Evolutionary conservation across 169 alveolate species (phyloP).

Genomic region (Perkinsus olseni): DNA sequence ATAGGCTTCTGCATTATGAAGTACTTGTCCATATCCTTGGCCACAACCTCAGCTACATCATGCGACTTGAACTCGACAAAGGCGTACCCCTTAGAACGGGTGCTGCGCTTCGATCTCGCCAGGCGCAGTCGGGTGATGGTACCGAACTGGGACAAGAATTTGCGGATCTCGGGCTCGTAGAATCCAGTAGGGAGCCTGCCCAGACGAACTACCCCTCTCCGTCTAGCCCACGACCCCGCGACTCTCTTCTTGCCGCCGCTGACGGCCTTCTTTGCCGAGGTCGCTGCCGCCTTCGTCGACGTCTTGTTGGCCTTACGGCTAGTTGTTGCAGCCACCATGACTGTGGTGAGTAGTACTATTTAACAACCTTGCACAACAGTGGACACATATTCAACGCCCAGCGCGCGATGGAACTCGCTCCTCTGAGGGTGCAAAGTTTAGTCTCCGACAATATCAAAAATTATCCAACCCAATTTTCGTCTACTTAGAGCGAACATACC

Average conservation of each 20-base stretch:
- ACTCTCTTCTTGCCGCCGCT: neutral
- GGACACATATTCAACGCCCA: too few relatives aligned
- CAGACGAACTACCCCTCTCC: slow-evolving; percentile 52
- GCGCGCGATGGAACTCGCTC: too few relatives aligned
- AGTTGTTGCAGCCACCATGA: neutral
- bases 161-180: slow-evolving; percentile 55
- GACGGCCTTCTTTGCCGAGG: neutral
- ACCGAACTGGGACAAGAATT: slow-evolving; percentile 68
- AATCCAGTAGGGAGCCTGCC: slow-evolving; percentile 73
- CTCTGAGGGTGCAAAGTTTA: too few relatives aligned
- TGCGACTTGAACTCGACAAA: slow-evolving; percentile 61
- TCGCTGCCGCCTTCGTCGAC: neutral
- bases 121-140: slow-evolving; percentile 44
- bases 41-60: slow-evolving; percentile 62
- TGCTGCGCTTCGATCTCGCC: slow-evolving; percentile 59
- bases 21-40: slow-evolving; percentile 60
- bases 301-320: neutral
- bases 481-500: too few relatives aligned
- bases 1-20: slow-evolving; percentile 39
- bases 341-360: neutral
- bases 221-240: slow-evolving; percentile 2
- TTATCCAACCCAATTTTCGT: too few relatives aligned
- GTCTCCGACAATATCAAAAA: too few relatives aligned
- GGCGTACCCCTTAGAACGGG: slow-evolving; percentile 66
- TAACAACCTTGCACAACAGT: neutral